Percentiles rank a stretch among this genome's conserved stretches.
phyloP scores from a whole-genome alignment of 1,284 basidiomycete genomes.

The Takashimella koratensis region DNA sequence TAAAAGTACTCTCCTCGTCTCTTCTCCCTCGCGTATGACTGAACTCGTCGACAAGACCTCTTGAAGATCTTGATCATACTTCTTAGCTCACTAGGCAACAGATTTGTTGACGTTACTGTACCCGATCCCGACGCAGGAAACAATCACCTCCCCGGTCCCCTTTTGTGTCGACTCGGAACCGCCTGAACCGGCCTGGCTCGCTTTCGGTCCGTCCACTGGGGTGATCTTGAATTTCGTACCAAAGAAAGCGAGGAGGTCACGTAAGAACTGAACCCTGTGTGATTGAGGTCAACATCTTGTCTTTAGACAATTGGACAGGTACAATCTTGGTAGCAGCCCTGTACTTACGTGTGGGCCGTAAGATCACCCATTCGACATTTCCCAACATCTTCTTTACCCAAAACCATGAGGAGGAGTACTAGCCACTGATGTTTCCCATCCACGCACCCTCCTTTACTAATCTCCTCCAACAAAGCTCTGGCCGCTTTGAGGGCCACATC shows the following conservation, averaged over 20 bases:
- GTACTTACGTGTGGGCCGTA: slow-evolving; percentile 71
- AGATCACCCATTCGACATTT: slow-evolving; percentile 79
- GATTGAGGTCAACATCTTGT: background rate
- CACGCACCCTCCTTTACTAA: slow-evolving; percentile 80
- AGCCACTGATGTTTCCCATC: slow-evolving; percentile 85
- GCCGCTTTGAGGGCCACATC: slow-evolving; percentile 82
- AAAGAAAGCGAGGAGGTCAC: slow-evolving; percentile 77
- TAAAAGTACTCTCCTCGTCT: too few species aligned
- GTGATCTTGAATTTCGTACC: slow-evolving; percentile 60
- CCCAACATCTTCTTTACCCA: slow-evolving; percentile 94
- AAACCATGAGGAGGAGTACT: slow-evolving; percentile 85
- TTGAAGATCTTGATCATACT: too few species aligned
- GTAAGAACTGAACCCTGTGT: slow-evolving; percentile 80
- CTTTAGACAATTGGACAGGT: background rate
- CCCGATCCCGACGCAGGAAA: slow-evolving; percentile 52
- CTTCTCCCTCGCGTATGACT: too few species aligned
- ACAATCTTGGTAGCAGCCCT: slow-evolving; percentile 4
- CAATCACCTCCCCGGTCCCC: slow-evolving; percentile 39
- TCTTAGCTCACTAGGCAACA: too few species aligned
- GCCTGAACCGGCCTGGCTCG: slow-evolving; percentile 4
- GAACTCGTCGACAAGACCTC: too few species aligned
- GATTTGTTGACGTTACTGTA: slow-evolving; percentile 53
- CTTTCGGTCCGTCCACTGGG: slow-evolving; percentile 19
- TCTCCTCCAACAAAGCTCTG: slow-evolving; percentile 70
- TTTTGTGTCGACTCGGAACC: background rate